A percentile compares a stretch with the other conserved stretches of the same genome.
These are phyloP conservation scores for Nidula niveotomentosa DNA, from an alignment of 1,284 basidiomycete species.

Conservation along the genomic window DNA sequence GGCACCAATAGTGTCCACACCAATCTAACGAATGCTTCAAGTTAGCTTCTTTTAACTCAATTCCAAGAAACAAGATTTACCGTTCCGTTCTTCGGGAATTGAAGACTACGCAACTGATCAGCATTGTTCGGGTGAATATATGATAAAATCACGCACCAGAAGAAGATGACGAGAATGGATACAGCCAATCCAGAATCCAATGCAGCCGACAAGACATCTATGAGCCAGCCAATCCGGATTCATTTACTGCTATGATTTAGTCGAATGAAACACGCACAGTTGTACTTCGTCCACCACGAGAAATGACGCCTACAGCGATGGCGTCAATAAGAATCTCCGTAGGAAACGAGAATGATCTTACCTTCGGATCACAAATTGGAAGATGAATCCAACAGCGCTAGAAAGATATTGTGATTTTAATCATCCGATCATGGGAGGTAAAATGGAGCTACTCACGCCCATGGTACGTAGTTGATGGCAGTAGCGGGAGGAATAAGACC, in stretches of 20 bases:
- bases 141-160: conserved; percentile 23
- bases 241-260: not conserved
- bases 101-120: conserved; percentile 16
- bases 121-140: not conserved
- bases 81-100: conserved; percentile 41
- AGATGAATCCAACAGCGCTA: conserved; percentile 52
- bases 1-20: conserved; percentile 32
- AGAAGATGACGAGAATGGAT: conserved; percentile 51
- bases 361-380: conserved; percentile 61
- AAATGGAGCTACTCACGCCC: conserved; percentile 30
- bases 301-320: conserved; percentile 46
- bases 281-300: conserved; percentile 75
- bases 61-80: conserved; percentile 9
- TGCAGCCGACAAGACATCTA: conserved; percentile 60
- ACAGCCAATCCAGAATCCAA: conserved; percentile 58
- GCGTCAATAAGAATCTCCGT: conserved; percentile 33
- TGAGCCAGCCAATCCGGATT: not conserved
- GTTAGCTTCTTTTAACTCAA: too few species aligned
- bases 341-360: conserved; percentile 6
- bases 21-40: conserved; percentile 28
- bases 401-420: conserved; percentile 9
- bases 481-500: conserved; percentile 48
- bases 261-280: conserved; percentile 34
- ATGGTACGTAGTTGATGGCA: conserved; percentile 43
- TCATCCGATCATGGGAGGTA: not conserved